These are phyloP conservation scores for Selaginella tamariscina DNA, from an alignment of 75 land plant species.

Conservation along the genomic window DNA sequence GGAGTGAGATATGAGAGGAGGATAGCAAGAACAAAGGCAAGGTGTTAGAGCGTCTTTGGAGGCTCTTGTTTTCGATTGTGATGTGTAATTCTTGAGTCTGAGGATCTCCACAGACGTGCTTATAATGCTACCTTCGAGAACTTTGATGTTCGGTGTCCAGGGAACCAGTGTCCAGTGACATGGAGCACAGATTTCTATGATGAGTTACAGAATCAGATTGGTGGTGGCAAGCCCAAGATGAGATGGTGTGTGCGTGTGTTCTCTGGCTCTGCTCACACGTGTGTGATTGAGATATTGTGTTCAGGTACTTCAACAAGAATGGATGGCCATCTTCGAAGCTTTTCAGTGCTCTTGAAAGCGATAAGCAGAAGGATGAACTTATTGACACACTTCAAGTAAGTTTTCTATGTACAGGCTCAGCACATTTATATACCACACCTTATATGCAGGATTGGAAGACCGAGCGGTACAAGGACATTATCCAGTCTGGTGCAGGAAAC, in stretches of 20 bases:
- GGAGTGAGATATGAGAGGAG: too few species aligned
- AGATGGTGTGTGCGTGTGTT: constrained; percentile 51
- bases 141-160: constrained; percentile 63
- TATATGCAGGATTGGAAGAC: constrained; percentile 89
- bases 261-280: too few species aligned
- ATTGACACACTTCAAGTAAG: constrained; percentile 78
- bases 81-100: constrained; percentile 94
- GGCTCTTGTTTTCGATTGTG: constrained; percentile 92
- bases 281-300: not conserved
- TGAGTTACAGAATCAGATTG: constrained; percentile 79
- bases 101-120: constrained; percentile 83
- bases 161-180: constrained; percentile 34
- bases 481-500: constrained; percentile 84
- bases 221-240: constrained; percentile 99
- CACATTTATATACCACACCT: constrained; percentile 4
- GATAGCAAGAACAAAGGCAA: too few species aligned
- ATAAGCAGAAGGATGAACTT: constrained; percentile 46
- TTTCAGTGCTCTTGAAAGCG: constrained; percentile 29
- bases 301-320: constrained; percentile 77
- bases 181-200: constrained; percentile 84
- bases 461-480: constrained; percentile 79
- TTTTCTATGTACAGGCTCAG: not conserved
- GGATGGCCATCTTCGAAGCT: constrained; percentile 88
- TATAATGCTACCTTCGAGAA: constrained; percentile 87
- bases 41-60: constrained; percentile 32